These are phyloP conservation scores for Xylaria grammica DNA, from an alignment of 495 filamentous ascomycete species.

Conservation along the genomic window DNA sequence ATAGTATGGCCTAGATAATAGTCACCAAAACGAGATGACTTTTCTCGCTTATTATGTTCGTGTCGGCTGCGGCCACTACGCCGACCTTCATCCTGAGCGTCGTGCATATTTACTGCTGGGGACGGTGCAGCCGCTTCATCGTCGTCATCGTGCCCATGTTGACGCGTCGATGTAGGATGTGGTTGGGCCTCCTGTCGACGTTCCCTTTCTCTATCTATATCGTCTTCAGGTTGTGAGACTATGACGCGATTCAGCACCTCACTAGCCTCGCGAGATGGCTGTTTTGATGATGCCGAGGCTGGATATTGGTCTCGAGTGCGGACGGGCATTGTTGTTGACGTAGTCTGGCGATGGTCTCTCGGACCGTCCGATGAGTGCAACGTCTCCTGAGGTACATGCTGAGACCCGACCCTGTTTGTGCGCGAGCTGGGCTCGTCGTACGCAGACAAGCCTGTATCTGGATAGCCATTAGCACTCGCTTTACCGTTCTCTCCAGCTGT, in stretches of 20 bases:
- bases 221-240: constrained; percentile 78
- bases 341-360: constrained; percentile 55
- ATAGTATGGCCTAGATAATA: constrained; percentile 97
- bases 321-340: constrained; percentile 47
- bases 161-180: neutral
- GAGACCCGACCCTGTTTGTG: constrained; percentile 50
- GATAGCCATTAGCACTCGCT: constrained; percentile 41
- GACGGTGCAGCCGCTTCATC: constrained; percentile 61
- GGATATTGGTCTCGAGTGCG: constrained; percentile 40
- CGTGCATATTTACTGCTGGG: constrained; percentile 56
- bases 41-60: constrained; percentile 69
- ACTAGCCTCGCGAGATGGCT: constrained; percentile 65
- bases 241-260: constrained; percentile 79
- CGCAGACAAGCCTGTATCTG: constrained; percentile 29
- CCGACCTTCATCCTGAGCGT: constrained; percentile 64
- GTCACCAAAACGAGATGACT: constrained; percentile 89
- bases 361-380: constrained; percentile 54
- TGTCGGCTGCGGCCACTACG: constrained; percentile 73
- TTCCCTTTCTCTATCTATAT: constrained; percentile 76
- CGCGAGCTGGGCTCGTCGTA: constrained; percentile 52
- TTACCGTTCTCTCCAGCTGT: constrained; percentile 44
- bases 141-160: constrained; percentile 44
- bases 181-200: constrained; percentile 69
- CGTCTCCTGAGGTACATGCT: constrained; percentile 47
- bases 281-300: constrained; percentile 43